Evolutionary conservation across 106 monocot species (phyloP), one percentile per base, ranked within the genome.

Genomic region (Triglochin maritima): DNA sequence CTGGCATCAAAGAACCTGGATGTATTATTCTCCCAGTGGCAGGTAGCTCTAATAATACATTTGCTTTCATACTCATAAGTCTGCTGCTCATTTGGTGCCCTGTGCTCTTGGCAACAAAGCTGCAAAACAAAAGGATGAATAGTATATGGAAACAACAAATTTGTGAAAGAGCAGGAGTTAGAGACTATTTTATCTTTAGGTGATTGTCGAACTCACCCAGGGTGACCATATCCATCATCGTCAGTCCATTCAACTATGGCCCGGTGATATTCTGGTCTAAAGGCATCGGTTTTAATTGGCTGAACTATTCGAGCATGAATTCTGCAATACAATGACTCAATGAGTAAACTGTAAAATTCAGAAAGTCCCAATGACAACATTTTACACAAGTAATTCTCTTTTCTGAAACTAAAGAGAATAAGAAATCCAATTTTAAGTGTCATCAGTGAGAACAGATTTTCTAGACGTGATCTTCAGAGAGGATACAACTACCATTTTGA

Each of bases 91-190:
- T 61, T 75, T 92, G 98, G 50, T 81, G 67, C 46, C 98, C 98
- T 42, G 92, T 98, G 81, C 98, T 92, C 80, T 84, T 82, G 75
- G 91, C 98, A 79, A 89, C 69, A 75, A 86, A 98, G 59, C 98
- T 98, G 55, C 43, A 64, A 51, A 46, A 63, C 17, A 45, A 56
- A 42, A n/a, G 10, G 43, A 29, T 29, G 29, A 29, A 29, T 29
- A 29, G 29, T 29, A 0, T 29, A 29, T 29, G 29, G 29, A 29
- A 29, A 29, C 1, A 29, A 29, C 29, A 29, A 29, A 1, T 29
- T 29, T 29, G 29, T 29, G 29, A 29, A 29, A 29, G 29, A 29
- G 29, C 29, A 29, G 1, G 29, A 29, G 29, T 29, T 29, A 29
- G 29, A 29, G 29, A 29, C 1, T 29, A 29, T 29, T 29, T 29